Conservation (phyloP, 1,139 yeast genomes). For the Debaryomyces coudertii region DNA sequence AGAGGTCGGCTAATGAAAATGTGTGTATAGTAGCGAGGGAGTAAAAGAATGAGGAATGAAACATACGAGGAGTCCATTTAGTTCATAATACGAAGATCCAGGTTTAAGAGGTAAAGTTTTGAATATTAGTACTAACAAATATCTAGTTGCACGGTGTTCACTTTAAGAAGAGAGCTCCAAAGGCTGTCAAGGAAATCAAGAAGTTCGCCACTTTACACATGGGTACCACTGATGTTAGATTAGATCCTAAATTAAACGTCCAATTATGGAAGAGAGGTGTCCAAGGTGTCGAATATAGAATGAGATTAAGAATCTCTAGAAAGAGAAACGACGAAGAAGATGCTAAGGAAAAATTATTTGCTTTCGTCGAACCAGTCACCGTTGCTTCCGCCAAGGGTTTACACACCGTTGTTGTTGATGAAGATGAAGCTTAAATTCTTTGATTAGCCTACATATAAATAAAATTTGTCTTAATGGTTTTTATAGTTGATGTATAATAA, state of each 20-base stretch:
- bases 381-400: slow-evolving; percentile 97
- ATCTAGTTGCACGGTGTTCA: slow-evolving; percentile 90
- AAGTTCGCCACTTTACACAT: slow-evolving; percentile 98
- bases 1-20: neutral
- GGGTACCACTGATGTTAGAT: slow-evolving; percentile 99
- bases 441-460: slow-evolving; percentile 12
- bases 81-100: neutral
- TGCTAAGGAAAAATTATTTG: slow-evolving; percentile 97
- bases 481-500: slow-evolving; percentile 18
- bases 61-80: neutral
- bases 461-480: slow-evolving; percentile 13
- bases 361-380: slow-evolving; percentile 96
- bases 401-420: slow-evolving; percentile 96
- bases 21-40: neutral
- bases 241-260: slow-evolving; percentile 98
- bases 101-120: neutral
- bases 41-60: neutral
- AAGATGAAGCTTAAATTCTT: slow-evolving; percentile 65
- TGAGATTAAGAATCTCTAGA: slow-evolving; percentile 99
- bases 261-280: slow-evolving; percentile 99
- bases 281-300: slow-evolving; percentile 97
- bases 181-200: slow-evolving; percentile 98
- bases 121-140: slow-evolving; percentile 39
- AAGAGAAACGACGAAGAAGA: slow-evolving; percentile 99
- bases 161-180: slow-evolving; percentile 99